Evolutionary conservation across 345 rosid genomes (phyloP).

Genomic region (Cardiospermum halicacabum): DNA sequence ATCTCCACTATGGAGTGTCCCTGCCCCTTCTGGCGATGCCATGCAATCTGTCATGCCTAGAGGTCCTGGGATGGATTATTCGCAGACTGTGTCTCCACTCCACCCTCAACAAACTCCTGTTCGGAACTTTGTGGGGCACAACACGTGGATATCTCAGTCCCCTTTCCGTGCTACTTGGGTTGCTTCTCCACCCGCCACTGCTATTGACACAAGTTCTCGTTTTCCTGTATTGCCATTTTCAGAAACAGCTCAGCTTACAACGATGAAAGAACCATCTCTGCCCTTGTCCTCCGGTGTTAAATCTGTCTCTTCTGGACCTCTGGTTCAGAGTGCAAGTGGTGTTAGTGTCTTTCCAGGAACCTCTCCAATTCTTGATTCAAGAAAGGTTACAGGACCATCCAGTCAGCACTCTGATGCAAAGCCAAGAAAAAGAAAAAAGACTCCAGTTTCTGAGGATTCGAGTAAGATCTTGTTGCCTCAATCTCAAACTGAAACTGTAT

Average conservation of each 20-base stretch:
- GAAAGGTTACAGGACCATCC: constrained; percentile 39
- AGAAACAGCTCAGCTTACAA: constrained; percentile 56
- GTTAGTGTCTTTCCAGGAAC: constrained; percentile 38
- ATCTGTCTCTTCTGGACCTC: constrained; percentile 33
- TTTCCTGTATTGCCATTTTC: constrained; percentile 45
- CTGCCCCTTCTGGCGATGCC: constrained; percentile 53
- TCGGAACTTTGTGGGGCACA: constrained; percentile 59
- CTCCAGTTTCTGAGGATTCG: constrained; percentile 39
- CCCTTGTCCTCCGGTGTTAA: constrained; percentile 43
- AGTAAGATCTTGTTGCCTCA: constrained; percentile 40
- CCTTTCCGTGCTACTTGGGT: constrained; percentile 67
- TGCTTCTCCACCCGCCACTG: constrained; percentile 60
- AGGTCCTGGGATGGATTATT: constrained; percentile 58
- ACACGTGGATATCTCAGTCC: constrained; percentile 69
- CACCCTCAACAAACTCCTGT: constrained; percentile 59
- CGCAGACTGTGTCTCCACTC: constrained; percentile 55
- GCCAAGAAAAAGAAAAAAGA: constrained; percentile 80
- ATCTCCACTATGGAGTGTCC: constrained; percentile 80
- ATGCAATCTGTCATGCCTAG: constrained; percentile 55
- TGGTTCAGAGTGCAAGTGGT: constrained; percentile 34
- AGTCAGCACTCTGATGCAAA: constrained; percentile 47
- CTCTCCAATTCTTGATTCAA: constrained; percentile 37
- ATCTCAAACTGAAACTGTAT: constrained; percentile 33
- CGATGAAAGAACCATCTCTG: constrained; percentile 54
- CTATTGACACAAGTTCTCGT: constrained; percentile 52